phyloP scores from a whole-genome alignment of 257 asterid genomes.

The Nicotiana tomentosiformis region DNA sequence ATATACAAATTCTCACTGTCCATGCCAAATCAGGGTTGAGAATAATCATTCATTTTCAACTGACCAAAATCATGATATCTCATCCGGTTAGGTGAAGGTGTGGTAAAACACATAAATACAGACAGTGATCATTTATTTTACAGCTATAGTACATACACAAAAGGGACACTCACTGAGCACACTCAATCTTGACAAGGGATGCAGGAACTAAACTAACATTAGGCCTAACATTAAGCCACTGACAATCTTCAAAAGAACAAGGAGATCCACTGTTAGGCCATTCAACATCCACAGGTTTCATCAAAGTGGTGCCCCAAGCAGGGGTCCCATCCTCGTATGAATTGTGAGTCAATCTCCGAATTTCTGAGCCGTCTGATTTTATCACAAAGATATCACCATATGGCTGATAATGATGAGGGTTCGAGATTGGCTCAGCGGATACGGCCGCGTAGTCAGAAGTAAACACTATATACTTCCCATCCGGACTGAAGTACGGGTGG shows the following conservation, averaged over 20 bases:
- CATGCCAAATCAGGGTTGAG: too few relatives aligned
- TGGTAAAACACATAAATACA: too few relatives aligned
- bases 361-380: conserved; percentile 53
- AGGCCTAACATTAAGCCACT: conserved; percentile 46
- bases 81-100: neutral
- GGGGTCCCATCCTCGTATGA: conserved; percentile 86
- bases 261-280: conserved; percentile 45
- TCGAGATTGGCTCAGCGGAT: conserved; percentile 84
- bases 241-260: conserved; percentile 72
- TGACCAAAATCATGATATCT: neutral
- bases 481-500: conserved; percentile 93
- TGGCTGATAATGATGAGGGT: conserved; percentile 83
- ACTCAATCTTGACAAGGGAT: conserved; percentile 1
- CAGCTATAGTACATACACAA: neutral
- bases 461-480: conserved; percentile 57
- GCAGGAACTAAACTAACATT: neutral
- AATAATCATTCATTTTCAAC: neutral
- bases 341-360: conserved; percentile 67
- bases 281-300: conserved; percentile 33
- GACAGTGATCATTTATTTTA: neutral
- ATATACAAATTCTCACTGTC: too few relatives aligned
- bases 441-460: conserved; percentile 85
- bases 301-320: conserved; percentile 58
- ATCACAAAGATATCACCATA: conserved; percentile 78
- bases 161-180: neutral